Conservation (phyloP, 441 rosid genomes). For the Omphalea diandra region DNA sequence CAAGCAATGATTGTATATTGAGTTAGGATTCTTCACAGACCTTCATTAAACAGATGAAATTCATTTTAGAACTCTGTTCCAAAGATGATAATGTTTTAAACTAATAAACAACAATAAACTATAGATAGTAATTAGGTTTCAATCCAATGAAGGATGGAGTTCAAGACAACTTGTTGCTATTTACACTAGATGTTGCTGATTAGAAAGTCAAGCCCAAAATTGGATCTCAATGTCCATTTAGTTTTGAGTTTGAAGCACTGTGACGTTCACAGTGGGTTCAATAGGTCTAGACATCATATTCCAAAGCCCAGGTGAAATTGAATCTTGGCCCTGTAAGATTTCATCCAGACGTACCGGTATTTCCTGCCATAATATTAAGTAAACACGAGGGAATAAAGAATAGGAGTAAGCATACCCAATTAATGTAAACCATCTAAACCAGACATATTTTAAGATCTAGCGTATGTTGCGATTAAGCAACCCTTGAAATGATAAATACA, state of each 20-base stretch:
- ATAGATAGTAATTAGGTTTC: background rate
- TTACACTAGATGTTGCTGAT: background rate
- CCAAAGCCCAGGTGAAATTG: background rate
- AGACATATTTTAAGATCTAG: constrained; percentile 31
- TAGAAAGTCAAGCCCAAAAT: background rate
- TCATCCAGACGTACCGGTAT: background rate
- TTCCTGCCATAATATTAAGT: background rate
- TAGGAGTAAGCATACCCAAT: constrained; percentile 29
- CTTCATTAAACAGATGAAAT: background rate
- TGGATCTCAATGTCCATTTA: background rate
- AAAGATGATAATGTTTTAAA: constrained; percentile 1
- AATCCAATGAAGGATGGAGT: background rate
- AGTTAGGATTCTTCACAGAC: background rate
- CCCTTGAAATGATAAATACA: constrained; percentile 78
- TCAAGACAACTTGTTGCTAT: background rate
- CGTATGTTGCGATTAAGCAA: constrained; percentile 68
- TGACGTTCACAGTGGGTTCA: background rate
- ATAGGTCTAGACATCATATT: background rate
- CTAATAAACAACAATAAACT: background rate
- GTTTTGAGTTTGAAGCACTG: background rate
- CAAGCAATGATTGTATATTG: constrained; percentile 6
- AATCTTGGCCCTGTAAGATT: background rate
- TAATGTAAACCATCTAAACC: constrained; percentile 15
- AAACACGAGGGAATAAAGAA: background rate
- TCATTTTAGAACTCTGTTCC: background rate